Percentiles rank a stretch among this genome's conserved stretches.
These are phyloP conservation scores for Auriculariales sp. DNA, from an alignment of 768 basidiomycete genomes.

Conservation along the genomic window DNA sequence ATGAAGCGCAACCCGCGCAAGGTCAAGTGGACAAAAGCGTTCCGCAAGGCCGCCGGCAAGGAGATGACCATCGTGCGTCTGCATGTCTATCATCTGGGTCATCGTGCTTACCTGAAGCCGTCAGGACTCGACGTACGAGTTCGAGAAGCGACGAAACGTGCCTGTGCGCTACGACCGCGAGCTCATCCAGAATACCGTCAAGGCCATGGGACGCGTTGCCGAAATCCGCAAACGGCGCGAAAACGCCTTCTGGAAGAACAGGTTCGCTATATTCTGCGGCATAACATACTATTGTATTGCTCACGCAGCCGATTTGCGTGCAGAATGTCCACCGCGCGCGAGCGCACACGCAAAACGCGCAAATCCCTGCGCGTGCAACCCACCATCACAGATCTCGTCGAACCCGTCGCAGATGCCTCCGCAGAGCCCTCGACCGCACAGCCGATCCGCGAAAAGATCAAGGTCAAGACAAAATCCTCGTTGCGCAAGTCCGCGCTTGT, in stretches of 20 bases:
- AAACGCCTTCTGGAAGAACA: slow-evolving; percentile 90
- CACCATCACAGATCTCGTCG: slow-evolving; percentile 46
- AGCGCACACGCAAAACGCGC: slow-evolving; percentile 27
- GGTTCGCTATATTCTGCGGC: slow-evolving; percentile 26
- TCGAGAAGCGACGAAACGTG: slow-evolving; percentile 96
- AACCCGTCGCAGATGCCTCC: slow-evolving; percentile 38
- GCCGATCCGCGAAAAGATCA: slow-evolving; percentile 55
- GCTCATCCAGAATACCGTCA: slow-evolving; percentile 79
- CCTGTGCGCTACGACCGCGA: slow-evolving; percentile 96
- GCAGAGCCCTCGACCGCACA: slow-evolving; percentile 26
- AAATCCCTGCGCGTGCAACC: slow-evolving; percentile 46
- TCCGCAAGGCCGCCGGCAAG: slow-evolving; percentile 95
- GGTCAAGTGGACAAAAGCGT: slow-evolving; percentile 98
- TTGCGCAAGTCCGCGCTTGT: slow-evolving; percentile 47
- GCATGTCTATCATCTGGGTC: neutral
- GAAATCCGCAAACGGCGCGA: slow-evolving; percentile 88
- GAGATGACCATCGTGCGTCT: slow-evolving; percentile 94
- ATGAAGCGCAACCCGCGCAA: slow-evolving; percentile 99
- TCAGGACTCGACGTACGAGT: slow-evolving; percentile 95
- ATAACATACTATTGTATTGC: neutral
- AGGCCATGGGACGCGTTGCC: slow-evolving; percentile 89
- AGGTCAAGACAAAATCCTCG: slow-evolving; percentile 31
- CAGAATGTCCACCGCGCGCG: slow-evolving; percentile 75
- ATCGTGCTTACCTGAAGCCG: neutral
- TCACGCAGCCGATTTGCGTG: slow-evolving; percentile 2